Evolutionary conservation across 2,329 filamentous ascomycete genomes (phyloP).

Genomic region (Verticillium nonalfalfae): DNA sequence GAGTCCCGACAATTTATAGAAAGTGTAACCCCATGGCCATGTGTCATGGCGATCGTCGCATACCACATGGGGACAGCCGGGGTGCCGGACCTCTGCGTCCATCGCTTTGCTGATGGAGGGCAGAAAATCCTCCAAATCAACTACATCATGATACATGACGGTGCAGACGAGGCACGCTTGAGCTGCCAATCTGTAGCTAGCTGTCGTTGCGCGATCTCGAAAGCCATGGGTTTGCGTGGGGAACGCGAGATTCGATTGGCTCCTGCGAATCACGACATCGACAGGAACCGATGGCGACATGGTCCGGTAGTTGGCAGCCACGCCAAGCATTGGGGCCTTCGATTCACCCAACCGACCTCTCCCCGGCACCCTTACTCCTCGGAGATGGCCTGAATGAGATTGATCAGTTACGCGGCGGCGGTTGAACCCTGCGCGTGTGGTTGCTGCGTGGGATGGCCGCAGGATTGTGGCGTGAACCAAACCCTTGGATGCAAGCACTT

Average conservation of each 20-base stretch:
- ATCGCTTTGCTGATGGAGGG: neutral
- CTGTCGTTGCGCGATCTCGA: neutral
- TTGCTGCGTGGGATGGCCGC: neutral
- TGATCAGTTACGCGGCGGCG: neutral
- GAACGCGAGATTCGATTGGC: neutral
- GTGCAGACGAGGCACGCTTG: neutral
- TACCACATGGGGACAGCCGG: neutral
- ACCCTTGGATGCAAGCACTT: neutral
- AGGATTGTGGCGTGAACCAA: neutral
- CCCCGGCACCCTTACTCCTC: neutral
- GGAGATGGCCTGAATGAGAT: neutral
- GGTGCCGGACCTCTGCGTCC: neutral
- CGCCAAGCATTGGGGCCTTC: neutral
- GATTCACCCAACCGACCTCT: neutral
- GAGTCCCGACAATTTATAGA: neutral
- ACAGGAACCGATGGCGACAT: constrained; percentile 1
- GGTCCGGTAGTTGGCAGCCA: neutral
- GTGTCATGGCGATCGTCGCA: neutral
- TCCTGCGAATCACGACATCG: constrained; percentile 1
- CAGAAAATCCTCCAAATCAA: neutral
- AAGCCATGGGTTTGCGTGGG: neutral
- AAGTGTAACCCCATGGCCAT: neutral
- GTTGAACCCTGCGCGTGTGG: neutral
- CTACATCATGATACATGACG: neutral
- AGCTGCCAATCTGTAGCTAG: constrained; percentile 1